Percentiles rank a stretch among this genome's conserved stretches.
Evolutionary conservation across 306 rosid genomes (phyloP).

Genomic region (Dalbergia oliveri): DNA sequence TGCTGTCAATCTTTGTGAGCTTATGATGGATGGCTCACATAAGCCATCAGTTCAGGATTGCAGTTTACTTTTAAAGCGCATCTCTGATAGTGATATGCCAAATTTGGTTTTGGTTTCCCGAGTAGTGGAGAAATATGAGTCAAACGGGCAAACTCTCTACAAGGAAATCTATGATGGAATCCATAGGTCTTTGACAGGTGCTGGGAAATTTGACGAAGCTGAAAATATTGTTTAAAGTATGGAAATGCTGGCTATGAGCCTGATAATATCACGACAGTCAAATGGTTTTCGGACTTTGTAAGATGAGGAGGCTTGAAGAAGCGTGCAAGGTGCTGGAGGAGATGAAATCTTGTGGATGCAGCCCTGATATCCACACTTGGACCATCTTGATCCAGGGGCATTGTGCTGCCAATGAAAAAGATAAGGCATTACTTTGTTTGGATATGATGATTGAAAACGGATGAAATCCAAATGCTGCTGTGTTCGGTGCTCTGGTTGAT

Average conservation of each 20-base stretch:
- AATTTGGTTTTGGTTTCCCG: slow-evolving; percentile 69
- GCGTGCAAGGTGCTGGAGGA: slow-evolving; percentile 76
- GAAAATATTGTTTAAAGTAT: slow-evolving; percentile 61
- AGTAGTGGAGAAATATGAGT: slow-evolving; percentile 74
- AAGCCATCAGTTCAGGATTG: slow-evolving; percentile 75
- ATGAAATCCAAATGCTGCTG: slow-evolving; percentile 72
- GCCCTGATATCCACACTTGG: slow-evolving; percentile 93
- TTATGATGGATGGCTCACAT: slow-evolving; percentile 89
- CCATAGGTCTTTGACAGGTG: slow-evolving; percentile 78
- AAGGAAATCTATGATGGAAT: slow-evolving; percentile 85
- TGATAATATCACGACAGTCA: slow-evolving; percentile 87
- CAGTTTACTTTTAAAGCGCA: slow-evolving; percentile 57
- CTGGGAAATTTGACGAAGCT: slow-evolving; percentile 81
- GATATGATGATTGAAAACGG: slow-evolving; percentile 73
- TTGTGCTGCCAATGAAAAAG: slow-evolving; percentile 74
- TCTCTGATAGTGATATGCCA: slow-evolving; percentile 58
- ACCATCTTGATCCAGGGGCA: slow-evolving; percentile 91
- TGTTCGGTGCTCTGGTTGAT: slow-evolving; percentile 66
- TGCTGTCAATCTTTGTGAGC: slow-evolving; percentile 89
- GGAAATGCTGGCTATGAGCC: slow-evolving; percentile 80
- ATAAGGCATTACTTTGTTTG: slow-evolving; percentile 68
- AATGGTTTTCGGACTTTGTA: slow-evolving; percentile 84
- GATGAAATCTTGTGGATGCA: slow-evolving; percentile 80
- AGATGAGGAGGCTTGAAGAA: slow-evolving; percentile 72
- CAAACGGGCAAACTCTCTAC: slow-evolving; percentile 61